Percentiles rank a stretch among this genome's conserved stretches.
These are phyloP conservation scores for Lachnellula arida DNA, from an alignment of 2,329 filamentous ascomycete species.

Conservation along the genomic window DNA sequence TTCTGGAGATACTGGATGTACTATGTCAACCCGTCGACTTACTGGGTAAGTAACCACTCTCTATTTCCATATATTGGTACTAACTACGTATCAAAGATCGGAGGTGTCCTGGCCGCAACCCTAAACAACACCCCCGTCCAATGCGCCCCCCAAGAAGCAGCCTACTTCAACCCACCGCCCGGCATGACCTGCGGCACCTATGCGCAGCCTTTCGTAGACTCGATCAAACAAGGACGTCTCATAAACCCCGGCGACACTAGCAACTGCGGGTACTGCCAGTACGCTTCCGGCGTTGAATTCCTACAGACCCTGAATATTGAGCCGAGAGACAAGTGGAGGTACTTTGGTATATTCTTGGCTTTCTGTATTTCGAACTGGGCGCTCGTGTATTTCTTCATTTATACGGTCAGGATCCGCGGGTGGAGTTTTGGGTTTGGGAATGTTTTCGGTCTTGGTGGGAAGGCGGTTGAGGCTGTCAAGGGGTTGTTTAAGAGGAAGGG, in stretches of 20 bases:
- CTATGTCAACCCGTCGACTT: conserved; percentile 62
- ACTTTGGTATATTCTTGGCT: conserved; percentile 68
- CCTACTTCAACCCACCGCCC: conserved; percentile 59
- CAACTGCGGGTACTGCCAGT: conserved; percentile 68
- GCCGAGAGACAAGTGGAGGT: conserved; percentile 60
- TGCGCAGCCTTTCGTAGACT: conserved; percentile 52
- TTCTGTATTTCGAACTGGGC: conserved; percentile 68
- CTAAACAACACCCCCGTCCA: conserved; percentile 46
- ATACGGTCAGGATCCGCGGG: conserved; percentile 62
- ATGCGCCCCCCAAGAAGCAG: conserved; percentile 50
- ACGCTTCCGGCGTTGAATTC: conserved; percentile 57
- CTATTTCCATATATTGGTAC: background rate
- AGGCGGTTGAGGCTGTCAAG: conserved; percentile 35
- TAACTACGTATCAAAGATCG: conserved; percentile 40
- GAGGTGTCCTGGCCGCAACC: conserved; percentile 62
- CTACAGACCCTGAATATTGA: conserved; percentile 50
- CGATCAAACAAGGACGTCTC: conserved; percentile 53
- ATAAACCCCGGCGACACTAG: conserved; percentile 53
- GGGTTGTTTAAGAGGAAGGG: conserved; percentile 15
- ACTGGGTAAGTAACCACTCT: conserved; percentile 36
- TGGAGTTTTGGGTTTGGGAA: conserved; percentile 66
- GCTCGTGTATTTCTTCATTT: conserved; percentile 73
- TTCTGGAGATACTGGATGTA: conserved; percentile 44
- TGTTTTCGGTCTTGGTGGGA: conserved; percentile 47
- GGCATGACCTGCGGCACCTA: conserved; percentile 62